A percentile compares a stretch with the other conserved stretches of the same genome.
phyloP scores from a whole-genome alignment of 331 rosid species.

The Malus hybrid region DNA sequence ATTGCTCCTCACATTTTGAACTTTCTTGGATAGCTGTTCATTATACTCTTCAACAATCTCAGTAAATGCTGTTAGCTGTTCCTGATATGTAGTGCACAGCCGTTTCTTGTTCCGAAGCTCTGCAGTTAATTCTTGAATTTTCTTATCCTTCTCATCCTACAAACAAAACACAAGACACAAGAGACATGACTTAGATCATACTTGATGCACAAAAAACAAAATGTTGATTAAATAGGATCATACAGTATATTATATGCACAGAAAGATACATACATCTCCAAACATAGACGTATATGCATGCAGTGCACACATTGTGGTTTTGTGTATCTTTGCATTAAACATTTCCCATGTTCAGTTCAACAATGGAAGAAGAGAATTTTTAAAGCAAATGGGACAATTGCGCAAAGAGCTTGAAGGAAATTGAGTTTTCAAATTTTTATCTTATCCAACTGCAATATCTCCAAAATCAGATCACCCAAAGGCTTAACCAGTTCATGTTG shows the following conservation, averaged over 20 bases:
- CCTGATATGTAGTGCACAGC: conserved; percentile 68
- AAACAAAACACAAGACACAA: conserved; percentile 2
- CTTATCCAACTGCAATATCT: neutral
- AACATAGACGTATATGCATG: neutral
- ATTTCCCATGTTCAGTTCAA: neutral
- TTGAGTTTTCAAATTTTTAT: neutral
- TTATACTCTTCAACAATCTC: conserved; percentile 82
- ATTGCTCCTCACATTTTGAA: conserved; percentile 55
- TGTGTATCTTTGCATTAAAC: neutral
- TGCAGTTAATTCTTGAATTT: conserved; percentile 75
- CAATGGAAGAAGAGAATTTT: too few species aligned
- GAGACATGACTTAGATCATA: neutral
- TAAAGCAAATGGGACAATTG: neutral
- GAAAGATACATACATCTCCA: neutral
- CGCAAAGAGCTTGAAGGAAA: neutral
- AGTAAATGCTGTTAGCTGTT: conserved; percentile 59
- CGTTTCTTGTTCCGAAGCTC: conserved; percentile 89
- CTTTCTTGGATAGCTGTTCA: conserved; percentile 56
- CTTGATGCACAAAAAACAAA: neutral
- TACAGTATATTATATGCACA: neutral
- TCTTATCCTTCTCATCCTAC: conserved; percentile 92
- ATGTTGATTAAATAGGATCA: neutral
- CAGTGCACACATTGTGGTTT: neutral
- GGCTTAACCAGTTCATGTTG: neutral
- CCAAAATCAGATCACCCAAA: neutral